Evolutionary conservation across 768 basidiomycete genomes (phyloP), one percentile per base, ranked within the genome.

Genomic region (Coprinopsis marcescibilis): DNA sequence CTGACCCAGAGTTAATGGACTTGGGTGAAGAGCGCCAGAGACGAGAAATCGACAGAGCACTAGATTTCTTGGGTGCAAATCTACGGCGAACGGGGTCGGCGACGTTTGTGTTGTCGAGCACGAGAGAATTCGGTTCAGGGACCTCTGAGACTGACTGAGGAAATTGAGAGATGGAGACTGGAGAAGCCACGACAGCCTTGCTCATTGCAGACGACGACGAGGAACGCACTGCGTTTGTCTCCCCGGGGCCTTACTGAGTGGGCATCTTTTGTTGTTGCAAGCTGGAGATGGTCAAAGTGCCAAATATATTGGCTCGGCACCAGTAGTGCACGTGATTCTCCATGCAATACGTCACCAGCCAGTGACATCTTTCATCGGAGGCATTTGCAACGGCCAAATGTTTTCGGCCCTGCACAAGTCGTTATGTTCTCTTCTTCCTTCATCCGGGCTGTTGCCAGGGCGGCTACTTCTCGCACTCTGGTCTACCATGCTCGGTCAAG

Each of bases 71-170:
- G 19, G 59, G 60, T 3, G 63, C 43, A 26, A 79, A 54, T 52
- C 71, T 76, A 46, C 66, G 71, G 20, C 73, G 71, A 25, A 78
- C 80, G 12, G 67, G 55, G 14, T 76, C 68, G 10, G 66, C 70
- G 5, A 65, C 69, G 30, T 64, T 57, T 23, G 71, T 63, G 52
- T 73, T 70, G 43, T 73, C 75, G 17, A 58, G 58, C 35, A 62
- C 59, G 44, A 73, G 65, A 32, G 60, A 54, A 12, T 59, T 60
- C 14, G 71, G 74, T 1, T 73, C 70, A 33, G 68, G 71, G 23
- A 48, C 39, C 10, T 48, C 27, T 12, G 10, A 6, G n/a, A 2
- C 11, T 19, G 13, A 12, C 1, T 12, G n/a, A 12, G 41, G 40
- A 39, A 35, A 35, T 8, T 40, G 11, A 23, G n/a, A 15, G 36